A percentile compares a stretch with the other conserved stretches of the same genome.
phyloP scores from a whole-genome alignment of 176 grass and related monocot genomes.

The Dendrocalamus sinicus region DNA sequence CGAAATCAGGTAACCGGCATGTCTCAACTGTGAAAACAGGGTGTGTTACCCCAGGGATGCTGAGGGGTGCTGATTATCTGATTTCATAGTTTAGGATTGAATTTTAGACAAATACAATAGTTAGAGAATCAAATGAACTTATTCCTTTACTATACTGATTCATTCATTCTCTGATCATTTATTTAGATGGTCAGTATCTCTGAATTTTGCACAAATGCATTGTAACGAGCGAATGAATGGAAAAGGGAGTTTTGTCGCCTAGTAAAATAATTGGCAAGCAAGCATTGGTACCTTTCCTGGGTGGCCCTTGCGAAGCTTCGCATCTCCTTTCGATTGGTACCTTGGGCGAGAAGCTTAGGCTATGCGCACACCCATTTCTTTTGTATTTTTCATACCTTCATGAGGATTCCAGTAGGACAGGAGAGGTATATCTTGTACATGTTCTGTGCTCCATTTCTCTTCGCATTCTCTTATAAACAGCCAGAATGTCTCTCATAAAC shows the following conservation, averaged over 20 bases:
- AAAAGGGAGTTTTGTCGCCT: background rate
- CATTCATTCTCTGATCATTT: background rate
- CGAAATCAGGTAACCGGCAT: too few relatives aligned
- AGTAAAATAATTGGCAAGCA: background rate
- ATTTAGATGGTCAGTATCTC: background rate
- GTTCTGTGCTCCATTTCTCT: conserved; percentile 11
- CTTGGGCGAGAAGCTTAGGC: conserved; percentile 21
- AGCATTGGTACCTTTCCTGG: conserved; percentile 24
- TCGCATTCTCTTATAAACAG: too few relatives aligned
- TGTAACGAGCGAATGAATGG: background rate
- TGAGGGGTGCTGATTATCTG: too few relatives aligned
- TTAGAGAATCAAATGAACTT: too few relatives aligned
- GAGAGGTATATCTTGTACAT: conserved; percentile 54
- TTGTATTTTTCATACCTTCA: background rate
- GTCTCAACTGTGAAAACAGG: too few relatives aligned
- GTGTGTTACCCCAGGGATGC: too few relatives aligned
- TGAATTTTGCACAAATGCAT: background rate
- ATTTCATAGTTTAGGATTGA: too few relatives aligned
- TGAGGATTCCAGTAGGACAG: conserved; percentile 22
- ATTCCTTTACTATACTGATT: too few relatives aligned
- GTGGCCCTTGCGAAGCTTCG: conserved; percentile 29
- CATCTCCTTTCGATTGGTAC: conserved; percentile 27
- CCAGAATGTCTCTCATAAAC: too few relatives aligned
- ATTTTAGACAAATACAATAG: too few relatives aligned
- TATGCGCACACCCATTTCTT: background rate